Evolutionary conservation across 1,284 basidiomycete species (phyloP), one percentile per base, ranked within the genome.

Genomic region (Cryptococcus deneoformans): DNA sequence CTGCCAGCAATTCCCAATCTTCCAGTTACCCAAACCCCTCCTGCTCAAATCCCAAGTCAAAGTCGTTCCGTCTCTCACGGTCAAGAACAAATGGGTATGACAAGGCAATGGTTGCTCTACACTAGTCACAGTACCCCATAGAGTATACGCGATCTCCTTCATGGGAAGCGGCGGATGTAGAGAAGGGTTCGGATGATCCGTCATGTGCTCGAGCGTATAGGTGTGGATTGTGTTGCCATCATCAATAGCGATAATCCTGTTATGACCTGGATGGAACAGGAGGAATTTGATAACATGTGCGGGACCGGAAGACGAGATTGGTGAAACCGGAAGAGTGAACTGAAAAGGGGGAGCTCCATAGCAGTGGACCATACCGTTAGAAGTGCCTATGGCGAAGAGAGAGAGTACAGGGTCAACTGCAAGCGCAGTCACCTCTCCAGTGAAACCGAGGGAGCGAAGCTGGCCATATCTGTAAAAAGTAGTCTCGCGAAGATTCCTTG

Each of bases 1-100:
- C 51, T 80, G 81, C 90, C 90, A 92, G 61, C 88, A 79, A 68
- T 90, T 90, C 0, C 85, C 85, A 46, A 88, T 82, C 16, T 77
- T 80, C 67, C 86, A 90, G 55, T 63, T 61, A 1, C 88, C 88
- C 60, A 86, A 80, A 36, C 82, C 78, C 24, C 83, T 76, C 62
- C 87, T 87, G 6, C 83, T 78, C 20, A 90, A 65, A 70, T 92
- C 89, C 68, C 86, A 90, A 2, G 87, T 85, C 59, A 83, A 61
- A 3, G 72, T 75, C 6, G 68, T 68, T 8, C 78, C 78, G 59
- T 78, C 76, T 46, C 69, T 71, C 52, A 79, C 63, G 3, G 73
- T 72, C 16, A 79, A 55, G 61, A 76, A 73, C 37, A 79, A 59
- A 61, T 77, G 72, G 1, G 71, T 70, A 63, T 73, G 67, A 43